Percentiles rank a stretch among this genome's conserved stretches.
These are phyloP conservation scores for Aureobasidium sp. DNA, from an alignment of 2,329 filamentous ascomycete species.

Conservation along the genomic window DNA sequence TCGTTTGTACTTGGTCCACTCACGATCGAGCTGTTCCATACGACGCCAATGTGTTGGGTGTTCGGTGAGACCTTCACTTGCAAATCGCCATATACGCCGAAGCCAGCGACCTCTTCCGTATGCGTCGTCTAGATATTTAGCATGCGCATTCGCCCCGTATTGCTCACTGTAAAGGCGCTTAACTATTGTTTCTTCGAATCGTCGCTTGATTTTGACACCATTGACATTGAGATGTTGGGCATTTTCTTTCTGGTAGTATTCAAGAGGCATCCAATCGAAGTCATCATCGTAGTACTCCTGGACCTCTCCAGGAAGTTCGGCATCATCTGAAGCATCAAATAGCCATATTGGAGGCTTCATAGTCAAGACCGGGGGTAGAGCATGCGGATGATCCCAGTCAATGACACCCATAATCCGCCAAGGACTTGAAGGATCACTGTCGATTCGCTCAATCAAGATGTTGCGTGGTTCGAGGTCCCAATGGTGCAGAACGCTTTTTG, in stretches of 20 bases:
- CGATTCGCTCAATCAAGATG: neutral
- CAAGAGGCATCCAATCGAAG: neutral
- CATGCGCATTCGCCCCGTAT: neutral
- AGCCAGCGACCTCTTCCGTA: neutral
- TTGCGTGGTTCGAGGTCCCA: neutral
- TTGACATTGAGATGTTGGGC: neutral
- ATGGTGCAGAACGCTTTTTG: neutral
- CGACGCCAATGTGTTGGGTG: neutral
- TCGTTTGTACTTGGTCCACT: neutral
- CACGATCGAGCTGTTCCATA: neutral
- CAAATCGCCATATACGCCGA: neutral
- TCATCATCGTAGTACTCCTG: neutral
- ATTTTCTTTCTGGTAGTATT: neutral
- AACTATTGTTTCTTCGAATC: neutral
- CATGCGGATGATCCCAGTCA: neutral
- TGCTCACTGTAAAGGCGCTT: neutral
- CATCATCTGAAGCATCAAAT: neutral
- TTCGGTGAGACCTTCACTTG: neutral
- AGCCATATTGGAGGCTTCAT: neutral
- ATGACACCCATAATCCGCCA: neutral
- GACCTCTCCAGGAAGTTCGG: neutral
- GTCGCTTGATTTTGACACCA: neutral
- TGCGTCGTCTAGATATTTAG: neutral
- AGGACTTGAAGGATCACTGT: neutral
- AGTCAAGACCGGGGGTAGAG: neutral